Conservation (phyloP, 345 rosid genomes). For the Murraya koenigii region DNA sequence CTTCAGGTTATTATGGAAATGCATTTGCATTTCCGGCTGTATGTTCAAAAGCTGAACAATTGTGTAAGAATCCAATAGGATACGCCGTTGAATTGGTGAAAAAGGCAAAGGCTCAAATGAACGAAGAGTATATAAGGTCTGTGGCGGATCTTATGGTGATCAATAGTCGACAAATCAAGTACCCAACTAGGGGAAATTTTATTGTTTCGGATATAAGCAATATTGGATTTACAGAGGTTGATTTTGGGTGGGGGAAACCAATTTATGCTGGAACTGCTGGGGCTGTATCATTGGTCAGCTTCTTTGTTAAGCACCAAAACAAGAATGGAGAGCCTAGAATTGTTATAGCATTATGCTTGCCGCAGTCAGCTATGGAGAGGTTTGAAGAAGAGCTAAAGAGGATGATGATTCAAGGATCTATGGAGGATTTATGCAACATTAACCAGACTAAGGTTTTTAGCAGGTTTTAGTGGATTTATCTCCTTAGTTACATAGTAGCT, state of each 20-base stretch:
- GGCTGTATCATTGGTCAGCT: neutral
- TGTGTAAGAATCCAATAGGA: neutral
- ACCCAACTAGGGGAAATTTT: neutral
- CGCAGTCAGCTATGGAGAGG: slow-evolving; percentile 18
- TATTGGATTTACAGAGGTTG: slow-evolving; percentile 8
- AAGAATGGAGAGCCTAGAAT: slow-evolving; percentile 21
- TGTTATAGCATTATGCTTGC: slow-evolving; percentile 18
- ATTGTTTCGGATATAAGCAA: neutral
- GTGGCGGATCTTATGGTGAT: slow-evolving; percentile 16
- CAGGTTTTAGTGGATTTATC: neutral
- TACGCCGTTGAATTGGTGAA: slow-evolving; percentile 19
- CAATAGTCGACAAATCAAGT: slow-evolving; percentile 14
- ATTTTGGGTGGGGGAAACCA: slow-evolving; percentile 31
- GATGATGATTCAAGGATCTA: neutral
- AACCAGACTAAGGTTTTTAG: neutral
- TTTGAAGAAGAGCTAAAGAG: slow-evolving; percentile 14
- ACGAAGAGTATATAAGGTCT: slow-evolving; percentile 12
- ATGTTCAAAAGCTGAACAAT: slow-evolving; percentile 4
- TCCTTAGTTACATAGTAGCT: neutral
- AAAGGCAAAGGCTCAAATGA: slow-evolving; percentile 10
- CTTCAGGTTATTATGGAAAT: slow-evolving; percentile 29
- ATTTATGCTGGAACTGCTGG: slow-evolving; percentile 21
- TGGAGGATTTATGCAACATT: neutral
- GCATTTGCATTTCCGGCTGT: slow-evolving; percentile 15
- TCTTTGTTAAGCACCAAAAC: neutral